A percentile compares a stretch with the other conserved stretches of the same genome.
Conservation (phyloP, 2,329 filamentous ascomycete species). For the Neofusicoccum cordaticola region DNA sequence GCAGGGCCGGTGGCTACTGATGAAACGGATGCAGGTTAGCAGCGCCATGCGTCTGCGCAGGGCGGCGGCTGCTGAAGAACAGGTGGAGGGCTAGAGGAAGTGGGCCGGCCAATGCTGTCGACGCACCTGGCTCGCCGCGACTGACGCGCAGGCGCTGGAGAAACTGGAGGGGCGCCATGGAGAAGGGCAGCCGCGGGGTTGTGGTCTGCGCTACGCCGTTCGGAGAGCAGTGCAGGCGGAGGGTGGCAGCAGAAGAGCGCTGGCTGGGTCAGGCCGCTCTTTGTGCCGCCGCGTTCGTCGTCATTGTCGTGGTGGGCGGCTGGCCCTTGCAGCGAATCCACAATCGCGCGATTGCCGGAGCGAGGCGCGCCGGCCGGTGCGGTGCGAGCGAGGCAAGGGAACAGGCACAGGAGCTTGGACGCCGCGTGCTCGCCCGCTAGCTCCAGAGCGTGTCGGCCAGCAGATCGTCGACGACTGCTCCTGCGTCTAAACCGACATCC, state of each 20-base stretch:
- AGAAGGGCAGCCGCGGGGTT: conserved; percentile 3
- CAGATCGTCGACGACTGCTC: neutral
- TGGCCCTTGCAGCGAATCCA: conserved; percentile 10
- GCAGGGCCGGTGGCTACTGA: conserved; percentile 36
- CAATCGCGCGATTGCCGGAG: conserved; percentile 1
- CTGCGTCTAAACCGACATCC: too few species aligned
- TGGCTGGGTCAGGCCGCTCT: neutral
- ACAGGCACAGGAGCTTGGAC: neutral
- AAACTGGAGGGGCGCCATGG: conserved; percentile 36
- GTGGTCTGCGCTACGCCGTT: neutral
- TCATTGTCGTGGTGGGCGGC: neutral
- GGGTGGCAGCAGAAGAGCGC: neutral
- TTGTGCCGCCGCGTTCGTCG: conserved; percentile 5
- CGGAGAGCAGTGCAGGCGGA: conserved; percentile 10
- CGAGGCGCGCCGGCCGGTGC: neutral
- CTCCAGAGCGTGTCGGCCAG: neutral
- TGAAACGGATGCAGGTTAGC: conserved; percentile 23
- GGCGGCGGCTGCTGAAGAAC: conserved; percentile 3
- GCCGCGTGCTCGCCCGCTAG: neutral
- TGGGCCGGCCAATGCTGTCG: conserved; percentile 30
- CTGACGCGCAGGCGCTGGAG: conserved; percentile 34
- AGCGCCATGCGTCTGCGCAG: neutral
- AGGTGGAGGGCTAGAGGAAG: neutral
- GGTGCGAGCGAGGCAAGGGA: too few species aligned
- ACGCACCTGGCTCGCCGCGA: conserved; percentile 29